phyloP scores from a whole-genome alignment of 2,329 filamentous ascomycete genomes.

The Fusarium odoratissimum region DNA sequence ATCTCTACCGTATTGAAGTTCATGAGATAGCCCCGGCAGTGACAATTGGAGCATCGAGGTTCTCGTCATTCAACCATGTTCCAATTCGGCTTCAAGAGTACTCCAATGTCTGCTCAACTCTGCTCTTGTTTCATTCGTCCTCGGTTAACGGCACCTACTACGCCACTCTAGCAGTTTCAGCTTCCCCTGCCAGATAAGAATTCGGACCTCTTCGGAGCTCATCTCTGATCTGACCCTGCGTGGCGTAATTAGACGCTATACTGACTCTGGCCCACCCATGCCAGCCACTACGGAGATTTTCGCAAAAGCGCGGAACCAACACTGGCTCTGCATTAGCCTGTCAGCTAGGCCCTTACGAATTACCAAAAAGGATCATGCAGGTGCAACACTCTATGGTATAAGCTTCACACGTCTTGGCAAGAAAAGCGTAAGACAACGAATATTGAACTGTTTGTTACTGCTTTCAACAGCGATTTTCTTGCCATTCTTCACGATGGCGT shows the following conservation, averaged over 20 bases:
- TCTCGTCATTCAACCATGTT: background rate
- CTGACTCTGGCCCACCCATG: background rate
- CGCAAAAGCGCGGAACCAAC: background rate
- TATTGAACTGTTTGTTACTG: background rate
- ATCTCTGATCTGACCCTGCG: background rate
- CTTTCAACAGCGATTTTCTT: background rate
- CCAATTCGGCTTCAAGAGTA: background rate
- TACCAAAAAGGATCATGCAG: background rate
- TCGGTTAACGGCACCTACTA: background rate
- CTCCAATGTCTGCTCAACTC: no score
- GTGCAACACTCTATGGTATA: background rate
- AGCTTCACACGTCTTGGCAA: background rate
- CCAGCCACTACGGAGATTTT: background rate
- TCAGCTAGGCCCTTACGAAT: background rate
- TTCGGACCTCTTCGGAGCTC: conserved; percentile 1
- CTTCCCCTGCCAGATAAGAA: background rate
- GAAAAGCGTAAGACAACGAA: rapidly evolving
- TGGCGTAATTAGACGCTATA: background rate
- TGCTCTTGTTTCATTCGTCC: background rate
- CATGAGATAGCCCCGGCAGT: no score
- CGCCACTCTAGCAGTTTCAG: background rate
- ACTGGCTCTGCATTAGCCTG: background rate
- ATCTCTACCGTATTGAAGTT: no score
- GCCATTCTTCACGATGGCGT: background rate
- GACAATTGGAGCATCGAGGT: background rate